Evolutionary conservation across 1,139 yeast genomes (phyloP), one percentile per base, ranked within the genome.

Genomic region (Saccharomyces hybrid): DNA sequence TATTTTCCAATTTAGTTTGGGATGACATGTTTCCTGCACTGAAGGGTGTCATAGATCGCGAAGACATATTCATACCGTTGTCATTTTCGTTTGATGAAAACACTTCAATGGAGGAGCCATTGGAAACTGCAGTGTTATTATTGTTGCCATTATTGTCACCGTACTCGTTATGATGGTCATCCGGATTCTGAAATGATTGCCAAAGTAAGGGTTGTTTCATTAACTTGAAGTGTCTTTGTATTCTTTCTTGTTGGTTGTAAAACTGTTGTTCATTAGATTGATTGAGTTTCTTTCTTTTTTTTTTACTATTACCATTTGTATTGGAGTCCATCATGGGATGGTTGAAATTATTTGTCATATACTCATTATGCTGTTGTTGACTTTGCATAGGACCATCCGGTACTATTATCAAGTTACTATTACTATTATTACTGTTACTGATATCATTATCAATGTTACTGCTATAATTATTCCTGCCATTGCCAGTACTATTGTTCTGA

Each of bases 31-130:
- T 11, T 14, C 28, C 16, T 11, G 49, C 13, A 31, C 16, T 23
- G 19, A 52, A 54, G 2, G 65, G 64, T 4, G 69, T 57, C 2
- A 64, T 54, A 0, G 72, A 66, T 14, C 60, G 58, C 2, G 77
- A 73, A 0, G 78, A 74, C 5, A 73, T 62, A 8, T 78, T 76
- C 0, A 78, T 34, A 34, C 42, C 9, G 42, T 34, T 73, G 31
- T 75, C 73, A 52, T 70, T 70, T 31, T 74, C 77, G 28, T 67
- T 64, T 1, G 73, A 63, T 34, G 72, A 64, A 47, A 63, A 64
- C 48, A 60, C 42, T 34, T 34, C 42, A 34, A 34, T 34, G 23
- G 42, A 34, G 42, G 42, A 34, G 23, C 42, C 42, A 16, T 34
- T 14, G 42, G 42, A 34, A 16, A 34, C 42, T 14, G 9, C 19